Evolutionary conservation across 805 yeast genomes (phyloP), one percentile per base, ranked within the genome.

Genomic region (Dipodascus geniculatus): DNA sequence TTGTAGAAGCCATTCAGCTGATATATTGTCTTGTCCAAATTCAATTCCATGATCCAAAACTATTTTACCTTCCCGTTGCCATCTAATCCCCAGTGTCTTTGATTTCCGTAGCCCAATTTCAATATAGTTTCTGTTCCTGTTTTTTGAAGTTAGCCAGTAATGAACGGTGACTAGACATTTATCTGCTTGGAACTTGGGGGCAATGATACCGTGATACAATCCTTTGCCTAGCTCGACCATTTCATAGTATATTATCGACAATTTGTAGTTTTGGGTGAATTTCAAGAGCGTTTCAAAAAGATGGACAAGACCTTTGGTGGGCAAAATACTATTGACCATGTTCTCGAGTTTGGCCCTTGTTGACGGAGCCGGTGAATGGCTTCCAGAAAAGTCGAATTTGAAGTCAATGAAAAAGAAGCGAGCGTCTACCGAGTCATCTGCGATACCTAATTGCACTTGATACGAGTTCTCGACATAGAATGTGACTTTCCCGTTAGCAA

Each of bases 401-500:
- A 89, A 84, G 64, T 87, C 91, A 20, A 91, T 85, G 56, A 88
- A 74, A 63, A 82, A 86, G 60, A 85, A 83, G 16, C 88, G 88
- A 0, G 88, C 78, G 42, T 77, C 76, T 2, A 71, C 73, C 1
- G 74, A 71, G 22, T 81, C 81, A 60, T 80, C 82, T 3, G 82
- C 82, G 38, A 87, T 81, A 0, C 93, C 86, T n/a, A 90, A 74
- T 22, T 89, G 87, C 16, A 88, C 76, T 64, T 82, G 81, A 63
- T 86, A 88, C 51, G 83, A 83, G 53, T 79, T 75, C 0, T 76
- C 74, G 1, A 86, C 78, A 2, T 76, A 72, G 59, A 86, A 81
- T 53, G 77, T 76, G 2, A 85, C 82, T 51, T 95, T 74, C 14
- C 98, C 99, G 67, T 91, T 82, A 53, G 74, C 73, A 19, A 91